Conservation (phyloP, 2,329 filamentous ascomycete genomes). For the Aspergillus oerlinghausenensis region DNA sequence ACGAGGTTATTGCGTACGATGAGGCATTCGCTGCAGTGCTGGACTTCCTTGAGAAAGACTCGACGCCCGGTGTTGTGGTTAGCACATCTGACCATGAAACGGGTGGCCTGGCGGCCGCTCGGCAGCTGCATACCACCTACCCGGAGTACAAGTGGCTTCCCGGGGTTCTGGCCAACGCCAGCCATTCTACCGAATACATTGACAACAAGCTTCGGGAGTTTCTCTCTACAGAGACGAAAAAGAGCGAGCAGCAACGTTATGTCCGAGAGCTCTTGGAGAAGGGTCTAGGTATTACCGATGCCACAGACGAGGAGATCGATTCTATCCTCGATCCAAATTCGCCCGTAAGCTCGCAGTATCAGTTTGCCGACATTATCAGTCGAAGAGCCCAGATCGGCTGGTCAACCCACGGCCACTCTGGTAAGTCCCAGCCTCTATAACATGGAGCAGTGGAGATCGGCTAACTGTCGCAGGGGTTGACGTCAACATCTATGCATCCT, state of each 20-base stretch:
- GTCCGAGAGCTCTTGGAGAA: conserved; percentile 64
- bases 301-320: conserved; percentile 65
- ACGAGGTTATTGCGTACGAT: conserved; percentile 95
- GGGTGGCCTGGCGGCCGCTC: conserved; percentile 76
- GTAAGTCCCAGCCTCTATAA: conserved; percentile 21
- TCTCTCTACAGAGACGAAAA: conserved; percentile 42
- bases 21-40: conserved; percentile 75
- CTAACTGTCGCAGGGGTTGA: conserved; percentile 62
- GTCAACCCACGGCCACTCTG: conserved; percentile 86
- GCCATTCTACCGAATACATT: conserved; percentile 68
- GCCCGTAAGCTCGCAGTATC: conserved; percentile 52
- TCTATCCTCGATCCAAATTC: conserved; percentile 56
- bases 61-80: conserved; percentile 71
- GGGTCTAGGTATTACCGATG: conserved; percentile 73
- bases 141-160: conserved; percentile 78
- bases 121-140: conserved; percentile 62
- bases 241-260: conserved; percentile 55
- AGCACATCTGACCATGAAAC: conserved; percentile 96
- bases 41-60: conserved; percentile 74
- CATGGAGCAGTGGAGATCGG: conserved; percentile 6
- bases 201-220: conserved; percentile 58
- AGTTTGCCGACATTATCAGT: conserved; percentile 81
- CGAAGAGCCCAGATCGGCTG: conserved; percentile 85
- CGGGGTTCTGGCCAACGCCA: conserved; percentile 72
- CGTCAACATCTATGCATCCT: conserved; percentile 91